Conservation (phyloP, 2,329 filamentous ascomycete species). For the Neonectria faginata region DNA sequence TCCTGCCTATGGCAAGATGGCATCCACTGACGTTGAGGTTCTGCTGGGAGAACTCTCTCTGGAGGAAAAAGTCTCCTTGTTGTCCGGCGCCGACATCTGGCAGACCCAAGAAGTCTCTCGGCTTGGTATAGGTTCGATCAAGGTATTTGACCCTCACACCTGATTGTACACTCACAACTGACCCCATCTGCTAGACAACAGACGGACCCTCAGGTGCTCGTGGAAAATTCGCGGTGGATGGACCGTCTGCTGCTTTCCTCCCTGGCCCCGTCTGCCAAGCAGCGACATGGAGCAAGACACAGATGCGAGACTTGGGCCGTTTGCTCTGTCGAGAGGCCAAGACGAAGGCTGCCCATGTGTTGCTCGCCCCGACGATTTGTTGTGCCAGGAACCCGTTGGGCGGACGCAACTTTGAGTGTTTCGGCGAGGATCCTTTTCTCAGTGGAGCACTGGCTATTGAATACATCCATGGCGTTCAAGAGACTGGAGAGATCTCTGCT, state of each 20-base stretch:
- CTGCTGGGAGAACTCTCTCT: slow-evolving; percentile 15
- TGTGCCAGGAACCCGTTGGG: slow-evolving; percentile 57
- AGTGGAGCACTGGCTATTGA: slow-evolving; percentile 55
- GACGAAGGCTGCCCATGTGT: slow-evolving; percentile 74
- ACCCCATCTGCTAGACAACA: slow-evolving; percentile 11
- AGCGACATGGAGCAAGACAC: slow-evolving; percentile 25
- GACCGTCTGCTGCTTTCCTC: slow-evolving; percentile 27
- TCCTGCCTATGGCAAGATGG: neutral
- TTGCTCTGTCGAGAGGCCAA: slow-evolving; percentile 64
- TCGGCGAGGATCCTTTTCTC: slow-evolving; percentile 58
- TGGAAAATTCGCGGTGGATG: slow-evolving; percentile 25
- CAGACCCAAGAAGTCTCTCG: slow-evolving; percentile 24
- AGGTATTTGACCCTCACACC: slow-evolving; percentile 4
- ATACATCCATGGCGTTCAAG: slow-evolving; percentile 56
- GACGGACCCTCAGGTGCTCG: slow-evolving; percentile 27
- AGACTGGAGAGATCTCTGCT: slow-evolving; percentile 54
- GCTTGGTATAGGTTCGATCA: slow-evolving; percentile 26
- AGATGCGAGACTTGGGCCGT: slow-evolving; percentile 18
- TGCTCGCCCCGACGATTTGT: slow-evolving; percentile 72
- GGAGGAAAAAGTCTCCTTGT: slow-evolving; percentile 25
- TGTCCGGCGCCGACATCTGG: slow-evolving; percentile 26
- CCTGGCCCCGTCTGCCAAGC: slow-evolving; percentile 30
- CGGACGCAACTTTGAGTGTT: slow-evolving; percentile 61
- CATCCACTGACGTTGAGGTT: neutral
- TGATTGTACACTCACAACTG: neutral